Evolutionary conservation across 305 asterid genomes (phyloP).

Genomic region (Caryopteris hybrid): DNA sequence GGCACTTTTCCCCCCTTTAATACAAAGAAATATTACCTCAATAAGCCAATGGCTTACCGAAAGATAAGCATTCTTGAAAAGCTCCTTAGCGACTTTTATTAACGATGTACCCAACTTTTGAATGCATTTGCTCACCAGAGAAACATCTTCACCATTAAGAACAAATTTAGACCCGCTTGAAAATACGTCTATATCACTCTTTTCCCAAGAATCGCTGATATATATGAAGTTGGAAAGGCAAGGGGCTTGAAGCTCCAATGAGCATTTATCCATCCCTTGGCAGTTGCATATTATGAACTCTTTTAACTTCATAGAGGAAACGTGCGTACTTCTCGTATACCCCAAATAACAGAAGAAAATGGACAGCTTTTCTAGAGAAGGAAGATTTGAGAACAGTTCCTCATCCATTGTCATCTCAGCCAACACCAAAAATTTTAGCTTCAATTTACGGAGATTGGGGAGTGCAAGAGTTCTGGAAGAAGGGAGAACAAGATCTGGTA

Average conservation of each 20-base stretch:
- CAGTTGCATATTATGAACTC: not conserved
- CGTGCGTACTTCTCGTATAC: not conserved
- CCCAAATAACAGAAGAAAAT: not conserved
- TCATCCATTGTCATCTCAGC: not conserved
- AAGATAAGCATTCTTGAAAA: not conserved
- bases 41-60: not conserved
- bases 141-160: not conserved
- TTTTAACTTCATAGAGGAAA: not conserved
- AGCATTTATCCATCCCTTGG: not conserved
- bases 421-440: not conserved
- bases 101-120: not conserved
- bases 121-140: not conserved
- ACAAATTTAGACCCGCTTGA: not conserved
- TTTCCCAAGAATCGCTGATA: not conserved
- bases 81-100: slow-evolving; percentile 13
- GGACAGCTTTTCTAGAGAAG: slow-evolving; percentile 16
- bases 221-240: slow-evolving; percentile 3
- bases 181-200: not conserved
- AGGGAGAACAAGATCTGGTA: not conserved
- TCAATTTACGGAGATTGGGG: slow-evolving; percentile 12
- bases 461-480: slow-evolving; percentile 5
- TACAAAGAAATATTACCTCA: slow-evolving; percentile 13
- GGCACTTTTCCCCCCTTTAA: no score
- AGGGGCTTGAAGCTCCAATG: not conserved
- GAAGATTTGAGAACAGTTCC: slow-evolving; percentile 1